Base-by-base conservation (phyloP, 2,329 filamentous ascomycete genomes). In the Penicillium corylophilum region DNA sequence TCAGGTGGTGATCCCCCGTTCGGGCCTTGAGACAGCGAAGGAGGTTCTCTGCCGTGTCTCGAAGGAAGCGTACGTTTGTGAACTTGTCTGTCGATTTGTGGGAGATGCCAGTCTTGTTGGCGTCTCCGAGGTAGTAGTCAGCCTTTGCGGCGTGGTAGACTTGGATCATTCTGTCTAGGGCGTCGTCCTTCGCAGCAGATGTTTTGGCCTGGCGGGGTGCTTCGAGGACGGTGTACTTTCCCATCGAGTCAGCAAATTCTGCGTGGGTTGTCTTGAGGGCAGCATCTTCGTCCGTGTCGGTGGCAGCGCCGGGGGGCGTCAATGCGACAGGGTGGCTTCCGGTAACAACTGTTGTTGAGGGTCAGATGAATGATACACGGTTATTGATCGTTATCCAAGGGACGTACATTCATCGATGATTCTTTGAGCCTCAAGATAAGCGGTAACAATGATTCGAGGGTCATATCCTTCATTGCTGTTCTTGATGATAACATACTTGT, bases 11-110 rank as follows among this genome's bases (percentile, higher is more conserved):
- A 10, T 67, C 55, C 3, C 53, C 46, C 16, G 57, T 59, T 20
- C 63, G 59, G 9, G 61, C 47, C 23, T 59, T 52, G 8, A 76
- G 58, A 42, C 71, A 72, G 13, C 62, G 59, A 15, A 74, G 60
- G 1, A 67, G 62, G 47, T 76, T 76, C 50, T 76, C 74, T 5
- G 73, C 72, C 1, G 71, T 75, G 56, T 77, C 74, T 3, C 74
- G 71, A 23, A 77, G 68, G 44, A 75, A 76, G 44, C 70, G 70
- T 22, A 71, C 70, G 1, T 51, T 51, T 20, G 6, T 46, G 28
- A 44, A 54, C 36, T 53, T 53, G 40, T 54, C 66, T 60, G 20
- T 61, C 55, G 31, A 62, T 60, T 26, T 59, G 64, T 26, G 68
- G 55, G 26, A 47, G 53, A 33, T 62, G 48, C 33, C 62, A 15